phyloP scores from a whole-genome alignment of 1,284 basidiomycete genomes.

The Flammula alnicola region DNA sequence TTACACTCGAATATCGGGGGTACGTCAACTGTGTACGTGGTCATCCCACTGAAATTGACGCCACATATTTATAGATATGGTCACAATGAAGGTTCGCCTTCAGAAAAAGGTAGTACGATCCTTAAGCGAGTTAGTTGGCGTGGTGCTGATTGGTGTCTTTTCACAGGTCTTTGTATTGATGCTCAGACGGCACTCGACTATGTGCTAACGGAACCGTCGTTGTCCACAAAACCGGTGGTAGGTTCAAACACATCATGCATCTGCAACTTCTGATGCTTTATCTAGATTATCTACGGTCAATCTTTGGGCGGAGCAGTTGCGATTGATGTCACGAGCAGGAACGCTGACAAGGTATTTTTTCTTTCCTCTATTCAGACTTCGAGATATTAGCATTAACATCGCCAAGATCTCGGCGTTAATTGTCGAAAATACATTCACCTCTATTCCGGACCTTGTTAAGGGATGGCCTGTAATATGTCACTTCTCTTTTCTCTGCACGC shows the following conservation, averaged over 20 bases:
- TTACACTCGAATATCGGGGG: conserved; percentile 47
- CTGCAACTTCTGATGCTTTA: not conserved
- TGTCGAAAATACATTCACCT: conserved; percentile 44
- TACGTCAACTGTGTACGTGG: conserved; percentile 21
- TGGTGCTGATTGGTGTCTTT: not conserved
- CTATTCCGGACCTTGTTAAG: conserved; percentile 38
- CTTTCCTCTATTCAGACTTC: not conserved
- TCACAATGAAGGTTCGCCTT: conserved; percentile 37
- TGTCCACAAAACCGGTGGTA: conserved; percentile 36
- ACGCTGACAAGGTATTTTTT: conserved; percentile 32
- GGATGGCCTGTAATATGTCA: conserved; percentile 29
- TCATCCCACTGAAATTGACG: not conserved
- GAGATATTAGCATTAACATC: not conserved
- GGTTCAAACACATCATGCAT: no score
- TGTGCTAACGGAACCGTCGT: conserved; percentile 31
- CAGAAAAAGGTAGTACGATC: conserved; percentile 34
- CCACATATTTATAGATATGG: conserved; percentile 33
- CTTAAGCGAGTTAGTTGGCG: not conserved
- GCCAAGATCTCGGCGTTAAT: conserved; percentile 37
- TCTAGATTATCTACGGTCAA: conserved; percentile 43
- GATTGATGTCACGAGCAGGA: conserved; percentile 44
- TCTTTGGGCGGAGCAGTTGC: conserved; percentile 50
- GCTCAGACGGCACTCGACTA: conserved; percentile 46
- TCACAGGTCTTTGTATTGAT: conserved; percentile 40
- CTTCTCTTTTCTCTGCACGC: conserved; percentile 33